Evolutionary conservation across 2,329 filamentous ascomycete species (phyloP).

Genomic region (Penicillium hordei): DNA sequence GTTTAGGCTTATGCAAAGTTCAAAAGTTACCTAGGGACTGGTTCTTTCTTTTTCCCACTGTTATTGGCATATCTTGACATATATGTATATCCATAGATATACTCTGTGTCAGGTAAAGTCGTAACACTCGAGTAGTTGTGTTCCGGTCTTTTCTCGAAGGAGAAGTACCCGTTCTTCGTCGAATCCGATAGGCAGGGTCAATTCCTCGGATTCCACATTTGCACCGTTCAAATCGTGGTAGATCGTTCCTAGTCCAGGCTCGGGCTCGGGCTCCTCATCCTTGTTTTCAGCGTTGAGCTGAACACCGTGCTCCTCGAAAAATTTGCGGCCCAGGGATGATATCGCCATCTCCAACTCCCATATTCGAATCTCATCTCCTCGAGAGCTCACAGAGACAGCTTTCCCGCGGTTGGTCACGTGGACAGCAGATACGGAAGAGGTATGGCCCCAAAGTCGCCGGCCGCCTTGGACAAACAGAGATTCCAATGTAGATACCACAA

Average conservation of each 20-base stretch:
- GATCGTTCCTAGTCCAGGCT: background rate
- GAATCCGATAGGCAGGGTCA: slow-evolving; percentile 64
- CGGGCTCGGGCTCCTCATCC: background rate
- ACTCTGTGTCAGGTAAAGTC: slow-evolving; percentile 67
- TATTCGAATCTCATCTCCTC: slow-evolving; percentile 76
- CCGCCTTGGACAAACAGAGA: slow-evolving; percentile 68
- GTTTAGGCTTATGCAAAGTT: background rate
- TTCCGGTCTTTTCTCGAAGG: slow-evolving; percentile 68
- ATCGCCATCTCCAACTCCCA: slow-evolving; percentile 84
- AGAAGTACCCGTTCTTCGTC: slow-evolving; percentile 92
- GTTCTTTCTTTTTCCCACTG: background rate
- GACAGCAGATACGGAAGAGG: slow-evolving; percentile 81
- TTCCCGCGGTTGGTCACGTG: slow-evolving; percentile 82
- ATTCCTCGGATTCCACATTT: slow-evolving; percentile 24
- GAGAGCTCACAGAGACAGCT: slow-evolving; percentile 80
- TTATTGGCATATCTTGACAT: background rate
- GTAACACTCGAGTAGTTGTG: slow-evolving; percentile 76
- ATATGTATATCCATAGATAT: background rate
- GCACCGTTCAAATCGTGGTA: background rate
- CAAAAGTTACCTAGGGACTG: background rate
- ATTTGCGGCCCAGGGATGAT: slow-evolving; percentile 46
- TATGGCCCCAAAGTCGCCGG: slow-evolving; percentile 84
- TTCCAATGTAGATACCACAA: slow-evolving; percentile 71
- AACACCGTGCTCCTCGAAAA: slow-evolving; percentile 54
- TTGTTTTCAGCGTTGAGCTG: slow-evolving; percentile 48